Base-by-base conservation (phyloP, 257 asterid genomes). In the Nicotiana benthamiana region DNA sequence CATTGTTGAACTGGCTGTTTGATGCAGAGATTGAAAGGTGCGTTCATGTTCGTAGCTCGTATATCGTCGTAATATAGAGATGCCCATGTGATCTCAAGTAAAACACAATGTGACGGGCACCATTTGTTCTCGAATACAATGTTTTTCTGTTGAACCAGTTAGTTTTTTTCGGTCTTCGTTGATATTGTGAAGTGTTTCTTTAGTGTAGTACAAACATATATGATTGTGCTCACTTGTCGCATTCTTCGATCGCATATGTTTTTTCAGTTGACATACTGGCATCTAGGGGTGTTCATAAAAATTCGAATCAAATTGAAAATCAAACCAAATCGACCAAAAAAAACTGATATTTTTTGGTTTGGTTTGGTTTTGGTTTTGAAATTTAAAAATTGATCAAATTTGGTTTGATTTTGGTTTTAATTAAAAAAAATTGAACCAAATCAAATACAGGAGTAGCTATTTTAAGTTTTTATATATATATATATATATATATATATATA, bases 61-160 rank as follows among this genome's bases (percentile, higher is more conserved):
- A 61, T 60, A 53, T 74, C 64, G 64, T 67, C 79, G 67, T 13
- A 60, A 53, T 57, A 43, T 36, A 30, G 61, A 7, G 51, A 64
- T 57, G 54, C 30, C 22, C 48, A 53, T 51, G 75, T 56, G 67
- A 53, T 80, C 63, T 70, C 18, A 63, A 60, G 78, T 79, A 80
- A 40, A 53, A 82, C 46, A 66, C 51, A 75, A 67, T 40, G 62
- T 59, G 81, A 81, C 81, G 86, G 75, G 60, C 48, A 68, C 43
- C 62, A 60, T 60, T 36, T 59, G 74, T 52, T 51, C 64, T 75
- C 43, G 51, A 27, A 64, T 52, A 53, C 57, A 76, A 75, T 82
- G 77, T 66, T 72, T 30, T 79, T 74, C 30, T 60, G 80, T 80
- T 82, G 82, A 48, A 85, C 66, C 34, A 75, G 43, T 27, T 82